Evolutionary conservation across 768 basidiomycete genomes (phyloP), one percentile per base, ranked within the genome.

Genomic region (Lepiota brunneoincarnata): DNA sequence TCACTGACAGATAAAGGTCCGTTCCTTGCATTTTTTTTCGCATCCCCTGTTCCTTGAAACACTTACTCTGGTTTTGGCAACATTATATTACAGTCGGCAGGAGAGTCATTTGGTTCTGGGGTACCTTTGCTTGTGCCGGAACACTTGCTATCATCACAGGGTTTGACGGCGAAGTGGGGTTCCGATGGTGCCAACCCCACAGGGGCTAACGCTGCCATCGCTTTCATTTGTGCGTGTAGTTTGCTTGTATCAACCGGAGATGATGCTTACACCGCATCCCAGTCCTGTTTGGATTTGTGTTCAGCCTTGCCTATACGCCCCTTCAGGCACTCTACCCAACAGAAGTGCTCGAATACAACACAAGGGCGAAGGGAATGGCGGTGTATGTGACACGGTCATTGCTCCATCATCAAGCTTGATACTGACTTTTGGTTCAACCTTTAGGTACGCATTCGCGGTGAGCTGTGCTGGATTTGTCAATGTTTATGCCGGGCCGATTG

Each of bases 361-460:
- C 80, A 26, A 75, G 82, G 40, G 82, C 82, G 4, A 84, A 84
- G 63, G 83, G 83, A 54, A 81, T 86, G 73, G 81, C 81, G 3
- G 62, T 79, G 68, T 82, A 69, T 54, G 77, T 38, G 21, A 18
- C 43, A 11, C 4, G 15, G 24, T 28, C 43, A 2, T 48, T 10
- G 17, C 11, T 12, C 7, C 3, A 28, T 20, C n/a, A n/a, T n/a
- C n/a, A n/a, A n/a, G n/a, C 6, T 28, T n/a, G 3, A 6, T 35
- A 26, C 21, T 28, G 15, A 24, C 37, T 35, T 10, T 45, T 35
- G 6, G 14, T 26, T 21, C 58, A 18, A 55, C 67, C 54, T 38
- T 14, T 14, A 76, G 74, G 26, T 75, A 76, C 55, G 72, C 71
- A 1, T 67, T 78, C 20, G 70, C 71, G 3, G 74, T 75, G n/a